Evolutionary conservation across 306 rosid species (phyloP).

Genomic region (Adenanthera pavonina): DNA sequence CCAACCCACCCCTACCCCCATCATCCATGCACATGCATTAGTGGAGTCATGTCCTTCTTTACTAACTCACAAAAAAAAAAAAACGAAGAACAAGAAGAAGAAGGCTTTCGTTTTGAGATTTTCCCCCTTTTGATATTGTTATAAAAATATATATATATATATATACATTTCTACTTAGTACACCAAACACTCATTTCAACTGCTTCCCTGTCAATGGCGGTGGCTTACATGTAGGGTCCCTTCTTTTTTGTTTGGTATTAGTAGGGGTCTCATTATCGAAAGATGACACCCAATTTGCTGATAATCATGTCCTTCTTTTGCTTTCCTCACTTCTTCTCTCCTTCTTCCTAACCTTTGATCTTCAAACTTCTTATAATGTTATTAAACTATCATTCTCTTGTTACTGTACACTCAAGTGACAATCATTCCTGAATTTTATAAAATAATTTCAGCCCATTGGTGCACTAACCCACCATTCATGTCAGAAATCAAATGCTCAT

Average conservation of each 20-base stretch:
- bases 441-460: neutral
- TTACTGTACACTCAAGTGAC: slow-evolving; percentile 24
- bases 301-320: slow-evolving; percentile 46
- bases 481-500: slow-evolving; percentile 13
- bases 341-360: slow-evolving; percentile 7
- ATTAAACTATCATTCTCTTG: neutral
- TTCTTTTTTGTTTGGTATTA: slow-evolving; percentile 17
- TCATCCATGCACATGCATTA: slow-evolving; percentile 85
- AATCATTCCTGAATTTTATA: slow-evolving; percentile 18
- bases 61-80: no score
- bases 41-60: slow-evolving; percentile 65
- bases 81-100: slow-evolving; percentile 24
- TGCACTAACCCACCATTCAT: slow-evolving; percentile 11
- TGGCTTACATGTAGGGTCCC: slow-evolving; percentile 44
- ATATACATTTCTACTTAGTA: neutral
- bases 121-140: neutral
- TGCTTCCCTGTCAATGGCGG: slow-evolving; percentile 27
- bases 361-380: neutral
- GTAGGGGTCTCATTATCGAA: slow-evolving; percentile 32
- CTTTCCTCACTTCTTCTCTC: slow-evolving; percentile 23
- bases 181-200: slow-evolving; percentile 7
- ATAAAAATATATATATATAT: no score
- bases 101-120: slow-evolving; percentile 19
- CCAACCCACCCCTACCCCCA: slow-evolving; percentile 54
- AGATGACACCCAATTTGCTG: slow-evolving; percentile 39